Evolutionary conservation across 164 flowering plant species (phyloP).

Genomic region (Paratinospora sagittata): DNA sequence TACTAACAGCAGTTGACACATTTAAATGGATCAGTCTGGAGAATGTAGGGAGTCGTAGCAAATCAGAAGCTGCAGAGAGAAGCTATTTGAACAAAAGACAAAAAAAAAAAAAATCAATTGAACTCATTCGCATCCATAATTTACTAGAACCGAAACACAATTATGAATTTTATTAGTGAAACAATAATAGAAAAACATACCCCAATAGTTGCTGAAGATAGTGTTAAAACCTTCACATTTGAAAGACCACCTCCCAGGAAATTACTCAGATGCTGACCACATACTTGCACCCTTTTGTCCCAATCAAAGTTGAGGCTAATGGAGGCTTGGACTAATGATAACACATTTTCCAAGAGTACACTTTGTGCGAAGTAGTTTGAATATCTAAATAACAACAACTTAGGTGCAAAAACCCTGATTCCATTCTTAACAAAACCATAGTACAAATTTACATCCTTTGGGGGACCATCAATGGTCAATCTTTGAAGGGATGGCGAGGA

Average conservation of each 20-base stretch:
- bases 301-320: slow-evolving; percentile 3
- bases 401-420: slow-evolving; percentile 17
- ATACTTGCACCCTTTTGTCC: background rate
- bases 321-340: slow-evolving; percentile 12
- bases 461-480: slow-evolving; percentile 15
- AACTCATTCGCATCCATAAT: background rate
- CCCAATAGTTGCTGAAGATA: slow-evolving; percentile 13
- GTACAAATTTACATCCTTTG: background rate
- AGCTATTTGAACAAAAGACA: slow-evolving; percentile 6
- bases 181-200: slow-evolving; percentile 9
- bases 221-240: slow-evolving; percentile 7
- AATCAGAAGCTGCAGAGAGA: slow-evolving; percentile 7
- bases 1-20: slow-evolving; percentile 6
- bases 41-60: slow-evolving; percentile 11
- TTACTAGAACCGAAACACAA: background rate
- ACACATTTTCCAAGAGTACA: slow-evolving; percentile 5
- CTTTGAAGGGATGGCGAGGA: slow-evolving; percentile 8
- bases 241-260: slow-evolving; percentile 10
- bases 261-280: background rate
- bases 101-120: background rate
- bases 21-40: slow-evolving; percentile 10
- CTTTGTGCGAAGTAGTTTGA: background rate
- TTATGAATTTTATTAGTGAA: background rate
- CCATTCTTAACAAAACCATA: background rate
- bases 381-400: slow-evolving; percentile 9